phyloP scores from a whole-genome alignment of 306 rosid species.

The Lathyrus sativus region DNA sequence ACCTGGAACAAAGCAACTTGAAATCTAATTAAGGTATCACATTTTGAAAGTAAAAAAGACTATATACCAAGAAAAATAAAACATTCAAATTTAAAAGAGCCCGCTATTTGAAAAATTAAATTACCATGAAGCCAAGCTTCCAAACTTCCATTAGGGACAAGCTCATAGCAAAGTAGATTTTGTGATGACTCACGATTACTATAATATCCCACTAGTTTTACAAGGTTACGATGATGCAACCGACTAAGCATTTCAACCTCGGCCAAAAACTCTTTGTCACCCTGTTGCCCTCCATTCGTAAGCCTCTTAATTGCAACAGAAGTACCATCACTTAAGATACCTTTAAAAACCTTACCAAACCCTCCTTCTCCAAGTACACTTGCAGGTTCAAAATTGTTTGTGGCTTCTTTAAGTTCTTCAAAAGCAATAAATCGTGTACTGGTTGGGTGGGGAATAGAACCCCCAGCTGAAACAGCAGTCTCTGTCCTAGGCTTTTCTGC shows the following conservation, averaged over 20 bases:
- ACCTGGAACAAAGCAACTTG: conserved; percentile 54
- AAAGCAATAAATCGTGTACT: conserved; percentile 89
- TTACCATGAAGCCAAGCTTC: conserved; percentile 99
- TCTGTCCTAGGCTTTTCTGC: conserved; percentile 69
- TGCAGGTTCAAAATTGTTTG: conserved; percentile 84
- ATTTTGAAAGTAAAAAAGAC: not conserved
- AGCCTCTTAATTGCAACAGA: conserved; percentile 96
- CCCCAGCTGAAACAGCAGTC: conserved; percentile 54
- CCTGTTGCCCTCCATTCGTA: conserved; percentile 94
- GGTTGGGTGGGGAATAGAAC: conserved; percentile 88
- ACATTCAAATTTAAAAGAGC: conserved; percentile 19
- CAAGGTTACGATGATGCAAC: conserved; percentile 96
- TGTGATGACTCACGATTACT: conserved; percentile 86
- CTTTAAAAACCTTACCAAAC: conserved; percentile 91
- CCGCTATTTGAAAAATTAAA: conserved; percentile 37
- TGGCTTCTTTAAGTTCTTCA: conserved; percentile 97
- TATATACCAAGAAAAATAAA: conserved; percentile 18
- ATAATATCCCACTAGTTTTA: conserved; percentile 90
- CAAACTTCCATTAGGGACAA: conserved; percentile 96
- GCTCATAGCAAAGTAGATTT: conserved; percentile 95
- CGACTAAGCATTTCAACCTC: conserved; percentile 99
- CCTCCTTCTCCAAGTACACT: conserved; percentile 97
- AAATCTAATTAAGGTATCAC: conserved; percentile 15
- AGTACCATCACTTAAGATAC: conserved; percentile 90
- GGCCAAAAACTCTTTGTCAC: conserved; percentile 90